Evolutionary conservation across 352 stramenopile species (phyloP).

Genomic region (Globisporangium alternatum): DNA sequence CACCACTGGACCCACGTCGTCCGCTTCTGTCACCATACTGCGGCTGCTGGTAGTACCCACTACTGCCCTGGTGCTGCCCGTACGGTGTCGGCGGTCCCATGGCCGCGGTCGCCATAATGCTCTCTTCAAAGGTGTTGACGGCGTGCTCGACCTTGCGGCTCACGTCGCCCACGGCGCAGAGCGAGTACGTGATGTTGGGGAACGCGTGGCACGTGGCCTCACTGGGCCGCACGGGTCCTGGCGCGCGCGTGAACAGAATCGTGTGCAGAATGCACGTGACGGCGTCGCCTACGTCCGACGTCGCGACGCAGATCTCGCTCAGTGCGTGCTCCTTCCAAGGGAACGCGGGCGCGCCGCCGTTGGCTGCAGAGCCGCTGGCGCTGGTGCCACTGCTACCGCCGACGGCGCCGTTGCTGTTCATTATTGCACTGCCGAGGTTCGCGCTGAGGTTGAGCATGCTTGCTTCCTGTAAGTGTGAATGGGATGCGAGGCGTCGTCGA

Average conservation of each 20-base stretch:
- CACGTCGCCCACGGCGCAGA: constrained; percentile 76
- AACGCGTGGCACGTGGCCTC: constrained; percentile 78
- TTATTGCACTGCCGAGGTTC: constrained; percentile 12
- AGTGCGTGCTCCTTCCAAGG: constrained; percentile 62
- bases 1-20: constrained; percentile 24
- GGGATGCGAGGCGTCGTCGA: not conserved
- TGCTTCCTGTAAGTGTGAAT: no score
- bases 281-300: constrained; percentile 58
- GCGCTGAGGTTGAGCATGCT: constrained; percentile 16
- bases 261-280: constrained; percentile 73
- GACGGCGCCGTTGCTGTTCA: constrained; percentile 15
- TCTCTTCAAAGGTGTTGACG: constrained; percentile 62
- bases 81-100: constrained; percentile 15
- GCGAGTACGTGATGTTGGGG: constrained; percentile 69
- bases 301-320: constrained; percentile 55
- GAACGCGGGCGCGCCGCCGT: constrained; percentile 2
- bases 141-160: constrained; percentile 75
- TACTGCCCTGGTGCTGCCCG: constrained; percentile 16
- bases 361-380: not conserved
- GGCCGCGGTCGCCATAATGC: constrained; percentile 17
- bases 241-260: constrained; percentile 77
- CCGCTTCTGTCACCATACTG: constrained; percentile 27
- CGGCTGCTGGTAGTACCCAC: constrained; percentile 8
- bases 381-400: not conserved
- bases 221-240: constrained; percentile 64